These are phyloP conservation scores for Ophiosphaerella herpotricha DNA, from an alignment of 2,329 filamentous ascomycete species.

Conservation along the genomic window DNA sequence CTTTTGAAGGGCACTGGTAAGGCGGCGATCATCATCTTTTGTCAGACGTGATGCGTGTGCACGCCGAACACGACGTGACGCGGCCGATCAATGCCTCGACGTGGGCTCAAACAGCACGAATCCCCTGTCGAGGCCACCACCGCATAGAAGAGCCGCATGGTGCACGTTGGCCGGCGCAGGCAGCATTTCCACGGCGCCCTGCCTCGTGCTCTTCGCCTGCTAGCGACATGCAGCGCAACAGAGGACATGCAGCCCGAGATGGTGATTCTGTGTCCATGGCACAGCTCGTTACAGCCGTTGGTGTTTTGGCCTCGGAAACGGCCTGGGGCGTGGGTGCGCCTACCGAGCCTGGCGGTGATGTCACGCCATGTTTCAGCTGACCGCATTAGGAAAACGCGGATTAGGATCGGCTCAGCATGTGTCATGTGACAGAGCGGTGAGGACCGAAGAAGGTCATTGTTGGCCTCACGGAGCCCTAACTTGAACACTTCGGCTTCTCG, in stretches of 20 bases:
- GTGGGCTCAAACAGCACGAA: constrained; percentile 1
- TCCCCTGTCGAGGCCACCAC: not conserved
- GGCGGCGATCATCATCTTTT: constrained; percentile 16
- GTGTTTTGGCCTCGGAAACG: constrained; percentile 17
- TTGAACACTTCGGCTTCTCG: too few relatives aligned
- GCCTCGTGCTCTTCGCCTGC: not conserved
- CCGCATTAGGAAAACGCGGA: constrained; percentile 6
- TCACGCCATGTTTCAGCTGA: constrained; percentile 7
- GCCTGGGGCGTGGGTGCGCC: constrained; percentile 6
- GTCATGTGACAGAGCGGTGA: too few relatives aligned
- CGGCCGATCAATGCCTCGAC: constrained; percentile 14
- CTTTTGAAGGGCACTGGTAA: constrained; percentile 4
- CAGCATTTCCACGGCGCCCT: not conserved
- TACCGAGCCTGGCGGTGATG: constrained; percentile 15
- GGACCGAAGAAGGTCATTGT: too few relatives aligned
- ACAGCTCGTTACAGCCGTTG: constrained; percentile 10
- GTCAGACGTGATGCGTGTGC: constrained; percentile 2
- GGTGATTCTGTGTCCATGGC: not conserved
- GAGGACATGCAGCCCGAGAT: too few relatives aligned
- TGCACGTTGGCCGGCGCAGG: not conserved
- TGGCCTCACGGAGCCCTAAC: too few relatives aligned
- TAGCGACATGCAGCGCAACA: not conserved
- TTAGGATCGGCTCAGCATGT: not conserved
- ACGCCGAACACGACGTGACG: constrained; percentile 1
- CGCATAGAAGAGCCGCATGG: not conserved